Percentiles rank a stretch among this genome's conserved stretches.
Evolutionary conservation across 2,329 filamentous ascomycete species (phyloP).

Genomic region (Fusarium odoratissimum): DNA sequence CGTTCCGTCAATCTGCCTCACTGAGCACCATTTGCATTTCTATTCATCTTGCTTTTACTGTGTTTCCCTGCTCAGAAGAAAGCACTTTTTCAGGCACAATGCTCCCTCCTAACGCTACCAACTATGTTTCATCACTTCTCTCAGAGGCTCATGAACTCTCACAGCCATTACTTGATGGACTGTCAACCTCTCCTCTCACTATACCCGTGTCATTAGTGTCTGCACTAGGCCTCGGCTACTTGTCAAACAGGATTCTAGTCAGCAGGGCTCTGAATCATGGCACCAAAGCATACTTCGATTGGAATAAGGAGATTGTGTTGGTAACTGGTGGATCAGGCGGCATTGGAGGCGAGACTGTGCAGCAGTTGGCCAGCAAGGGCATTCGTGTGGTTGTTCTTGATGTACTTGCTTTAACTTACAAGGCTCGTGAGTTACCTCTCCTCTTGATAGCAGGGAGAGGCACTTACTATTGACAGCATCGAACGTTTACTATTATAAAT

Average conservation of each 20-base stretch:
- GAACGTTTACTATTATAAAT: background rate
- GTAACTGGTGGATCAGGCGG: background rate
- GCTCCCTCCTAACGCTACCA: background rate
- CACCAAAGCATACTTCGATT: background rate
- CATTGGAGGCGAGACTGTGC: background rate
- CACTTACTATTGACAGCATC: accelerated
- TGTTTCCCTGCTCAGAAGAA: accelerated
- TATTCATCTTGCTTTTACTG: accelerated
- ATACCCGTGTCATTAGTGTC: background rate
- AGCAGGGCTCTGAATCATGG: background rate
- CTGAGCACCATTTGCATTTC: background rate
- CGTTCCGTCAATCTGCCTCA: background rate
- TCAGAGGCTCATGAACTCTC: background rate
- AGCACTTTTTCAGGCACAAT: background rate
- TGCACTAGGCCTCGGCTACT: background rate
- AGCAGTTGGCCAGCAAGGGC: background rate
- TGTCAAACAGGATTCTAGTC: background rate
- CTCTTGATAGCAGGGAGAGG: accelerated
- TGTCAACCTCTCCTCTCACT: background rate
- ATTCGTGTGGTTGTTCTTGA: background rate
- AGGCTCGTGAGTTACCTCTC: background rate
- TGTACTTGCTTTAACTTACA: background rate
- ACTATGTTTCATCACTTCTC: background rate
- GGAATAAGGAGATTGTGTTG: background rate
- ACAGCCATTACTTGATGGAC: background rate